These are phyloP conservation scores for Artemisia tridentata DNA, from an alignment of 129 eudicot species.

Conservation along the genomic window DNA sequence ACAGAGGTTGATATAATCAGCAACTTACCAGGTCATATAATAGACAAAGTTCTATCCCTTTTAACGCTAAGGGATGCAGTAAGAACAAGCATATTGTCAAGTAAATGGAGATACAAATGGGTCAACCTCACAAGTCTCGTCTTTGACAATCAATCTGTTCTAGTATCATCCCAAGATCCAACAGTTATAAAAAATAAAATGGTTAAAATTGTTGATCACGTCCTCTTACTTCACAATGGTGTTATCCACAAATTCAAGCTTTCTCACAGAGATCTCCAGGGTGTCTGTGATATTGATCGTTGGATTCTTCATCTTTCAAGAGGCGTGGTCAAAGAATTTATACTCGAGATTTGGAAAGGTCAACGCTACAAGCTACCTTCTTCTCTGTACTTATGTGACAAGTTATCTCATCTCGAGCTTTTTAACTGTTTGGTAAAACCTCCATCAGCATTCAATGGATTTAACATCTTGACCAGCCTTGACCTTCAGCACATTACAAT, in stretches of 20 bases:
- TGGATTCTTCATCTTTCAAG: constrained; percentile 90
- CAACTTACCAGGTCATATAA: constrained; percentile 70
- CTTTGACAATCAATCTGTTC: constrained; percentile 71
- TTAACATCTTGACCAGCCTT: constrained; percentile 70
- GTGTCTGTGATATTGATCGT: constrained; percentile 81
- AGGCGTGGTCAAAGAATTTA: constrained; percentile 59
- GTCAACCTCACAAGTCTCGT: constrained; percentile 64
- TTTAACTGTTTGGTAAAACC: constrained; percentile 80
- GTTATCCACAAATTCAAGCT: constrained; percentile 76
- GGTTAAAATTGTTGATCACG: constrained; percentile 75
- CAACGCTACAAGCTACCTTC: constrained; percentile 87
- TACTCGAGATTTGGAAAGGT: constrained; percentile 88
- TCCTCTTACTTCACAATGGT: constrained; percentile 68
- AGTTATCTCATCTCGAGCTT: constrained; percentile 67
- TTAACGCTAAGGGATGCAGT: constrained; percentile 78
- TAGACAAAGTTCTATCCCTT: constrained; percentile 69
- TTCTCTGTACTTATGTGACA: constrained; percentile 62
- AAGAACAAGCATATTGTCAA: constrained; percentile 64
- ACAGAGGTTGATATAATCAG: constrained; percentile 63
- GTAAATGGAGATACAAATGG: constrained; percentile 91
- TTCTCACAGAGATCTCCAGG: constrained; percentile 83
- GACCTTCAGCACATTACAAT: constrained; percentile 84
- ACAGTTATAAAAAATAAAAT: constrained; percentile 53
- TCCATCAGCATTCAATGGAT: constrained; percentile 61
- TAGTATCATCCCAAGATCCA: constrained; percentile 66